Evolutionary conservation across 2,329 filamentous ascomycete species (phyloP), one percentile per base, ranked within the genome.

Genomic region (Cercospora sp.): DNA sequence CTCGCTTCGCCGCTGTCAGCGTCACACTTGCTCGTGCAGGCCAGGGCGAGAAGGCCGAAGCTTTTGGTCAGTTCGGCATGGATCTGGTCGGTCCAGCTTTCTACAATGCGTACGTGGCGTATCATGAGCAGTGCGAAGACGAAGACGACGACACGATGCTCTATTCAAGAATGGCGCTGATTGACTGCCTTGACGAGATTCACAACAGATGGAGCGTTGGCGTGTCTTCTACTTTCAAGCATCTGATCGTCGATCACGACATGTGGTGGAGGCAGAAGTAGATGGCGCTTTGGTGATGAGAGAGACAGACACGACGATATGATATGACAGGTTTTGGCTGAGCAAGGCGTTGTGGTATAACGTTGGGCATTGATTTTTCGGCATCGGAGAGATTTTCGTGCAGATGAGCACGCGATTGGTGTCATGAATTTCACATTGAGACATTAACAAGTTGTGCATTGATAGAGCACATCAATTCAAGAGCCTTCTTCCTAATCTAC

Each of bases 21-120:
- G 23, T 64, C 12, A 64, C 62, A 8, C 53, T 64, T 26, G 31
- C 51, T 30, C 62, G 36, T 26, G 53, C 62, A 8, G 53, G 18
- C 8, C 18, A 64, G 33, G 48, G 4, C 6, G n/a, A 59, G 6
- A 59, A 48, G 23, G 62, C 62, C 3, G 39, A 16, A 42, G 31
- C 18, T 18, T 64, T 64, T 13, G 62, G 62, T 4, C 62, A 64
- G 23, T 64, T 48, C 33, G 62, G 62, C 20, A 33, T 64, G n/a
- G 62, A 64, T 48, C 23, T 64, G 12, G 20, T 64, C 2, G 62
- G 62, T 13, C 62, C 62, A n/a, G 62, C 51, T 3, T 5, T 64
- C 0, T 64, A 58, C 33, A 58, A 59, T 28, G 62, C 62, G 13
- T 28, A 58, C 28, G 31, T 64, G 23, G 62, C 36, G 20, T 16